Evolutionary conservation across 352 stramenopile species (phyloP), one percentile per base, ranked within the genome.

Genomic region (Globisporangium alternatum): DNA sequence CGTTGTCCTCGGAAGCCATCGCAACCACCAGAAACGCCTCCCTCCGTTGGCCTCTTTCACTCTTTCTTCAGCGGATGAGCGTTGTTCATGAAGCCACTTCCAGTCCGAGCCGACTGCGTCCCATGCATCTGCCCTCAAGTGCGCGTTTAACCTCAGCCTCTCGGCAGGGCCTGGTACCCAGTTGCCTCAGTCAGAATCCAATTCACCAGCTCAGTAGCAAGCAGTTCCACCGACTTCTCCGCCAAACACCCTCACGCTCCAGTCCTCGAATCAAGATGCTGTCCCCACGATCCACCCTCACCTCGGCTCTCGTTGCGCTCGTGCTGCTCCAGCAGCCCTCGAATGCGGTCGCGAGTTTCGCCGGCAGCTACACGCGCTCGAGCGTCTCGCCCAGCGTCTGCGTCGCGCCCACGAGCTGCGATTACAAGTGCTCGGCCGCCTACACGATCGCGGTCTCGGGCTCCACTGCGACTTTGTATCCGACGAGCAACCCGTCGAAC

Each of bases 381-480:
- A 57, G 15, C 19, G 31, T 45, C 31, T 35, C 52, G 15, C 31
- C 28, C 13, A 45, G 17, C 31, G 19, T 21, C 17, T 48, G 53
- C 33, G 37, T 31, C 33, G 15, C 37, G 2, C 21, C 33, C 5
- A n/a, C 25, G 9, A 56, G 19, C 33, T 59, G 53, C 53, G 21
- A 48, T 6, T 47, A 35, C 53, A 9, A 10, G 33, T 59, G 33
- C 53, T 28, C 53, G 12, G 31, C 35, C 17, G 13, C 53, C 30
- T 59, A 59, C 53, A 31, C 39, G 53, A 59, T 59, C 53, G 30
- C 53, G 15, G 53, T 59, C 30, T 35, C 33, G 17, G 33, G 33
- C 3, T 5, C 19, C 5, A 47, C 33, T 12, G n/a, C 12, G 33
- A 59, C 53, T 6, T 9, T 59, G 19, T 30, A 31, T 17, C 53